Percentiles rank a stretch among this genome's conserved stretches.
Evolutionary conservation across 192 early-diverging fungal genomes (phyloP).

Genomic region (Bifiguratus adelaidae): DNA sequence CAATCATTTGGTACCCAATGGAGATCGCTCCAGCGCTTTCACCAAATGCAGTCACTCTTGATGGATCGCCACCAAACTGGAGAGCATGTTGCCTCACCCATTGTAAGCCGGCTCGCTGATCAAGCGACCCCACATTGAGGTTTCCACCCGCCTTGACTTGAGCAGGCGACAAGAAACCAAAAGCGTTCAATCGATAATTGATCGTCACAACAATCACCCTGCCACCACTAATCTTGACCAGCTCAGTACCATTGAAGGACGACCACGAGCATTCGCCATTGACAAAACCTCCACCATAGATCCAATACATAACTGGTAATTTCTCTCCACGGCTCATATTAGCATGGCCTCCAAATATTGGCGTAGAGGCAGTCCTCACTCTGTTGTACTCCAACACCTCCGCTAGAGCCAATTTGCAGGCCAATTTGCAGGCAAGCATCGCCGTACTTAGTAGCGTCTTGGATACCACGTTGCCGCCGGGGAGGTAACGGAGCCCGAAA

Average conservation of each 20-base stretch:
- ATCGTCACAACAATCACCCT: constrained; percentile 24
- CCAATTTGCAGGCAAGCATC: too few species aligned
- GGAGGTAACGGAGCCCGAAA: too few species aligned
- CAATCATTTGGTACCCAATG: too few species aligned
- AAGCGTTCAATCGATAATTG: constrained; percentile 45
- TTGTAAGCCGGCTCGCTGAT: constrained; percentile 37
- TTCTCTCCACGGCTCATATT: constrained; percentile 14
- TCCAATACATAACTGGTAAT: constrained; percentile 52
- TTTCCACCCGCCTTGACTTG: too few species aligned
- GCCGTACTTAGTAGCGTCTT: too few species aligned
- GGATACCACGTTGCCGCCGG: too few species aligned
- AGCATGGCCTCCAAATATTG: constrained; percentile 36
- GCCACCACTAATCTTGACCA: constrained; percentile 8
- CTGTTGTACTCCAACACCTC: too few species aligned
- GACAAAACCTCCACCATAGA: too few species aligned
- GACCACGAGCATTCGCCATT: too few species aligned
- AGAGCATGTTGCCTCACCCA: constrained; percentile 52
- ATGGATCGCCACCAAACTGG: constrained; percentile 49
- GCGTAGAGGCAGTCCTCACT: constrained; percentile 42
- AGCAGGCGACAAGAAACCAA: constrained; percentile 27
- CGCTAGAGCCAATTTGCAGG: too few species aligned
- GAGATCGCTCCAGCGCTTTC: constrained; percentile 51
- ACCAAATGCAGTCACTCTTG: constrained; percentile 41
- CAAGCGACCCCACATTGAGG: constrained; percentile 11
- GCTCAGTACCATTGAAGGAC: too few species aligned